Evolutionary conservation across 805 yeast species (phyloP).

Genomic region (Wickerhamiella azymoides): DNA sequence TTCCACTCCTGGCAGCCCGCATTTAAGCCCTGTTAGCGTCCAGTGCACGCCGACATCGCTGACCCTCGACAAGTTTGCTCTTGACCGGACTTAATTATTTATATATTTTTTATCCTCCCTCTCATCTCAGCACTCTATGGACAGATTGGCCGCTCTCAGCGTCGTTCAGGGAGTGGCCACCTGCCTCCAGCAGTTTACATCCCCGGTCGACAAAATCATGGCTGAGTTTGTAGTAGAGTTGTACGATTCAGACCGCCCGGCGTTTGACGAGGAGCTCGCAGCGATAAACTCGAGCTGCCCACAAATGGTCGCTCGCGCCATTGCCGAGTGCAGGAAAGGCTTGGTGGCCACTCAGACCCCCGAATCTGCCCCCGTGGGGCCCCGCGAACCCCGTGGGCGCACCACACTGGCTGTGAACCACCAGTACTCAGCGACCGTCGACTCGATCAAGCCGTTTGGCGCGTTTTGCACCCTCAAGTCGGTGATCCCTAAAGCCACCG

Average conservation of each 20-base stretch:
- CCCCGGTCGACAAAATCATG: constrained; percentile 16
- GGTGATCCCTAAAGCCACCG: constrained; percentile 24
- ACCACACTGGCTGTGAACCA: constrained; percentile 30
- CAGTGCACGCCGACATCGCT: constrained; percentile 5
- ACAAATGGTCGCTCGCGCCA: neutral
- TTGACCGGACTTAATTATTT: neutral
- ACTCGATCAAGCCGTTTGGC: constrained; percentile 53
- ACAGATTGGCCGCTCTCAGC: neutral
- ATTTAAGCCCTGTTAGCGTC: constrained; percentile 6
- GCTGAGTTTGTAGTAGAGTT: constrained; percentile 36
- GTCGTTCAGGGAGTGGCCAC: neutral
- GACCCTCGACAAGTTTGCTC: neutral
- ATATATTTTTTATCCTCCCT: neutral
- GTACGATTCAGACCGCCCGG: constrained; percentile 21
- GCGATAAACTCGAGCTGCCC: constrained; percentile 19
- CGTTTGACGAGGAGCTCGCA: constrained; percentile 28
- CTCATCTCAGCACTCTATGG: neutral
- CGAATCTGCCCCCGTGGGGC: no score
- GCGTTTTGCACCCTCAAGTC: constrained; percentile 48
- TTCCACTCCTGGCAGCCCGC: constrained; percentile 6
- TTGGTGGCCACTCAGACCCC: no score
- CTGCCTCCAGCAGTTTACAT: neutral
- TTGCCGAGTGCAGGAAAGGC: neutral
- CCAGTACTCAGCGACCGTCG: constrained; percentile 49
- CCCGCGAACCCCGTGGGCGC: constrained; percentile 17